phyloP scores from a whole-genome alignment of 2,329 filamentous ascomycete species.

The Cytospora piceicola region DNA sequence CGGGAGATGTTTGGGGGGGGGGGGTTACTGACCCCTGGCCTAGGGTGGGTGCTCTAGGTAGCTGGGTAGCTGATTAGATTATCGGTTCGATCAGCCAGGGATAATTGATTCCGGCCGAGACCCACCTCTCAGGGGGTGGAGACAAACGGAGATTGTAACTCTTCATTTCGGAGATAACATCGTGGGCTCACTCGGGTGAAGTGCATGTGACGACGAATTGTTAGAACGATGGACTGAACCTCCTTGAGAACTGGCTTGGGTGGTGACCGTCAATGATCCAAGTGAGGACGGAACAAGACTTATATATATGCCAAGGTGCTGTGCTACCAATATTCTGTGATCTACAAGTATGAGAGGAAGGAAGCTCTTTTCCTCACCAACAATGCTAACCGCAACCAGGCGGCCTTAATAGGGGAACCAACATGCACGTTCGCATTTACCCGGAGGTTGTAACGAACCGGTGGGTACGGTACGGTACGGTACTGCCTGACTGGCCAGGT shows the following conservation, averaged over 20 bases:
- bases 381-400: neutral
- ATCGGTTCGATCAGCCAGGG: constrained; percentile 17
- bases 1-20: no score
- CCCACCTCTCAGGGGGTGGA: neutral
- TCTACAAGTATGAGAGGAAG: no score
- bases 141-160: neutral
- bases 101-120: constrained; percentile 10
- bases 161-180: neutral
- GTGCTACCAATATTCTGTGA: no score
- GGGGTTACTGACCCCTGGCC: neutral
- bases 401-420: no score
- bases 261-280: neutral
- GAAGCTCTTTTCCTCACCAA: neutral
- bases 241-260: neutral
- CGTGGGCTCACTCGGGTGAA: neutral
- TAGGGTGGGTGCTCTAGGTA: neutral
- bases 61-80: constrained; percentile 22
- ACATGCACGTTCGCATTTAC: neutral
- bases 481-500: no score
- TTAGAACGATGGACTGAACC: neutral
- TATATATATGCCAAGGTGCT: no score
- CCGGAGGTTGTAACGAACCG: neutral
- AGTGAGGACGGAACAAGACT: no score
- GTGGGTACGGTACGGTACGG: neutral
- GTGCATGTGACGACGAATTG: neutral